These are phyloP conservation scores for Phyllosticta paracitricarpa DNA, from an alignment of 2,329 filamentous ascomycete genomes.

Conservation along the genomic window DNA sequence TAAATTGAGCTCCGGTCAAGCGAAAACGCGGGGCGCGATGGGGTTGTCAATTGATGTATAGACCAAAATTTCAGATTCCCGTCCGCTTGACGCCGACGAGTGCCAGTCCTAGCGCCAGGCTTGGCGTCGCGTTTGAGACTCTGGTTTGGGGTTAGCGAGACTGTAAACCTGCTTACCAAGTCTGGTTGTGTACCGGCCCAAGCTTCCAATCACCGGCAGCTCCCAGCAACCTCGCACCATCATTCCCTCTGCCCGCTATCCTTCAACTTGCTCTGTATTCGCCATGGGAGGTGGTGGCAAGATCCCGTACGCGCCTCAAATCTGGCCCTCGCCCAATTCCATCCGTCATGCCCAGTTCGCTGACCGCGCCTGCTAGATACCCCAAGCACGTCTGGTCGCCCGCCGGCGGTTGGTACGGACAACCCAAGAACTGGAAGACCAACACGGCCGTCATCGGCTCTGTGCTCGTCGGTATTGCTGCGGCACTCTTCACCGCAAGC, in stretches of 20 bases:
- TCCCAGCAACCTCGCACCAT: slow-evolving; percentile 3
- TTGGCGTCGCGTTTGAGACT: neutral
- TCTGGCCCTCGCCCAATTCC: slow-evolving; percentile 5
- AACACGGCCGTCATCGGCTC: slow-evolving; percentile 74
- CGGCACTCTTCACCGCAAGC: slow-evolving; percentile 60
- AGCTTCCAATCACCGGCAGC: slow-evolving; percentile 3
- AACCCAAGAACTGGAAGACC: slow-evolving; percentile 86
- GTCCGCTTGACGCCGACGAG: slow-evolving; percentile 8
- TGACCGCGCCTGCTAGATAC: slow-evolving; percentile 50
- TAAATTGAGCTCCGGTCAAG: neutral
- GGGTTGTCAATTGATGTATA: slow-evolving; percentile 8
- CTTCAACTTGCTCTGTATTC: slow-evolving; percentile 10
- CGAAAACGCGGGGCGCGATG: slow-evolving; percentile 1
- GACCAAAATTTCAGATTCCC: slow-evolving; percentile 10
- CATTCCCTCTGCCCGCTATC: neutral
- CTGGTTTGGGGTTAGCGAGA: neutral
- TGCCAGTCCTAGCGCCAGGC: slow-evolving; percentile 1
- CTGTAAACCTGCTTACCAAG: slow-evolving; percentile 3
- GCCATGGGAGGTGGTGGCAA: slow-evolving; percentile 50
- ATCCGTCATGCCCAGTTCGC: slow-evolving; percentile 1
- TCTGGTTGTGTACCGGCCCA: slow-evolving; percentile 13
- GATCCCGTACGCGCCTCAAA: slow-evolving; percentile 47
- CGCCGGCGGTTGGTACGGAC: slow-evolving; percentile 92
- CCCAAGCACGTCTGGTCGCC: slow-evolving; percentile 99
- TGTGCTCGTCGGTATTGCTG: slow-evolving; percentile 58